These are phyloP conservation scores for Domatiomyces globalis DNA, from an alignment of 2,329 filamentous ascomycete species.

Conservation along the genomic window DNA sequence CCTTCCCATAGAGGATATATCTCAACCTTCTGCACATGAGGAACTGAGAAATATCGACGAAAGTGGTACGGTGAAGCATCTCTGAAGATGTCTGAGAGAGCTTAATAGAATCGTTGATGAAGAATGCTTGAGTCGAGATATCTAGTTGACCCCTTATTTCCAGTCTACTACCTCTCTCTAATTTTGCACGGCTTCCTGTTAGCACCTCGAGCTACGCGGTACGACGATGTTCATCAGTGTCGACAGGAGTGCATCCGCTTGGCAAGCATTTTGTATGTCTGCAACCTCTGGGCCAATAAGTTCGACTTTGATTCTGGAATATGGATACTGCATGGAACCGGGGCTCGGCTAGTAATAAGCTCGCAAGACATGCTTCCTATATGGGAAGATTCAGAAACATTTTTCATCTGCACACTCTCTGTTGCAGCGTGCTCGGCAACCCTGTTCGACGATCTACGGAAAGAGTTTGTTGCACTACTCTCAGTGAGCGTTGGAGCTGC, in stretches of 20 bases:
- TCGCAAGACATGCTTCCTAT: not conserved
- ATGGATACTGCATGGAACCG: constrained; percentile 3
- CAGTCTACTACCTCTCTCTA: too few species aligned
- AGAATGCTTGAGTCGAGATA: not conserved
- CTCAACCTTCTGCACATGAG: too few species aligned
- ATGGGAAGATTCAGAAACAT: not conserved
- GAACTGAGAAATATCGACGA: not conserved
- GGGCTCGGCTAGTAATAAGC: too few species aligned
- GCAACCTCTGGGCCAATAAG: constrained; percentile 1
- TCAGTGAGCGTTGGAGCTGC: too few species aligned
- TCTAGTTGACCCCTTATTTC: constrained; percentile 1
- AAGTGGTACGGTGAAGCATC: not conserved
- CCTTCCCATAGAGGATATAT: too few species aligned
- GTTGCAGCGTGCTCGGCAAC: constrained; percentile 1
- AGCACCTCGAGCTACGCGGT: not conserved
- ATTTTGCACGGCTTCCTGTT: too few species aligned
- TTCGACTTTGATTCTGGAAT: constrained; percentile 1
- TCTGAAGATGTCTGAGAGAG: not conserved
- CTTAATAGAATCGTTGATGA: constrained; percentile 1
- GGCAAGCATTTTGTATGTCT: constrained; percentile 1
- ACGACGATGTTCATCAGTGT: not conserved
- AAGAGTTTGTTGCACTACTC: not conserved
- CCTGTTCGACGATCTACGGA: constrained; percentile 1
- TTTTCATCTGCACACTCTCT: not conserved
- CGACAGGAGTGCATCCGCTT: not conserved